Conservation (phyloP, 495 filamentous ascomycete species). For the Penicillium coprophilum region DNA sequence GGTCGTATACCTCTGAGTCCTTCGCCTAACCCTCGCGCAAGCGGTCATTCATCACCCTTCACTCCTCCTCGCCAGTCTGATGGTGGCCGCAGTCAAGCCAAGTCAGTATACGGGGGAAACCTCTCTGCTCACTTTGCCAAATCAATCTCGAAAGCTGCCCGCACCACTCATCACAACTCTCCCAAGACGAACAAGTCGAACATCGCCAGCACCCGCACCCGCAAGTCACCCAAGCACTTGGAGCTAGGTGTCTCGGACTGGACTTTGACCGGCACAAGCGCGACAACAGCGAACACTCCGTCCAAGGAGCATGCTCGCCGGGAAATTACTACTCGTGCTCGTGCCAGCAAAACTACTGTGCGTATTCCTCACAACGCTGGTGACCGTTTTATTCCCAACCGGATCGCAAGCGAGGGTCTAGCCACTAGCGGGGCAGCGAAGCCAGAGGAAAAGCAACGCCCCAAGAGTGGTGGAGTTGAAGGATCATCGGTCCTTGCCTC, state of each 20-base stretch:
- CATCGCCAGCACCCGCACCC: conserved; percentile 68
- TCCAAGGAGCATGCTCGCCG: conserved; percentile 63
- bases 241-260: conserved; percentile 93
- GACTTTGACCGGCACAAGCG: conserved; percentile 79
- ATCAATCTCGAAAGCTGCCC: conserved; percentile 28
- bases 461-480: conserved; percentile 66
- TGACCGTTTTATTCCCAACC: conserved; percentile 97
- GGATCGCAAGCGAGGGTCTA: conserved; percentile 83
- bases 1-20: conserved; percentile 93
- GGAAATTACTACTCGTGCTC: conserved; percentile 58
- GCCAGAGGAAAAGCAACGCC: conserved; percentile 66
- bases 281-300: conserved; percentile 65
- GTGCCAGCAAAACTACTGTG: conserved; percentile 67
- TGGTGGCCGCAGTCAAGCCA: conserved; percentile 49
- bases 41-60: conserved; percentile 67
- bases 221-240: conserved; percentile 72
- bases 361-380: conserved; percentile 71
- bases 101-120: conserved; percentile 73
- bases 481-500: conserved; percentile 70
- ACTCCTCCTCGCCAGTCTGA: conserved; percentile 71
- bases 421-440: conserved; percentile 78
- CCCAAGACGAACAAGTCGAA: conserved; percentile 98
- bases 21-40: conserved; percentile 66
- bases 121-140: conserved; percentile 72
- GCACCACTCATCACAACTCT: conserved; percentile 59